Evolutionary conservation across 306 rosid genomes (phyloP).

Genomic region (Acacia confusa): DNA sequence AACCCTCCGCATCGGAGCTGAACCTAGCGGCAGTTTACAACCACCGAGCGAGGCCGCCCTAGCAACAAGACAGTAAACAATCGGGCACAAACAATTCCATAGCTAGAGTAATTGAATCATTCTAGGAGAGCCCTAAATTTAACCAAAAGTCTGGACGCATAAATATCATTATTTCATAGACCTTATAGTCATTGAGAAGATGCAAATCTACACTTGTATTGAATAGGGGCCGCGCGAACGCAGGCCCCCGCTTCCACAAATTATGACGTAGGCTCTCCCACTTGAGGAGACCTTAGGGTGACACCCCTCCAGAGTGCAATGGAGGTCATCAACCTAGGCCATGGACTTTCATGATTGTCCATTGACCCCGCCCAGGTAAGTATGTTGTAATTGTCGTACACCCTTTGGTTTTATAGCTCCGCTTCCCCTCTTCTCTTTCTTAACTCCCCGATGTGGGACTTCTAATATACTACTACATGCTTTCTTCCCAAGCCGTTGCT

Average conservation of each 20-base stretch:
- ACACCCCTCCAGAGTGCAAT: conserved; percentile 41
- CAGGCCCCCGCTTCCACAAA: conserved; percentile 36
- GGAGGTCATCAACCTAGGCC: conserved; percentile 53
- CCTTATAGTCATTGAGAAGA: too few relatives aligned
- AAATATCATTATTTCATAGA: too few relatives aligned
- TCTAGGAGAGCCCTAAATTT: too few relatives aligned
- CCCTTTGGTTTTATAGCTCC: background rate
- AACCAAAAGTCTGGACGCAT: too few relatives aligned
- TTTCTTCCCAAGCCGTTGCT: background rate
- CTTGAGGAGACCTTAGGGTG: conserved; percentile 24
- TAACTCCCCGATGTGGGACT: background rate
- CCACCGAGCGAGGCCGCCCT: too few relatives aligned
- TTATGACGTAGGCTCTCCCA: conserved; percentile 41
- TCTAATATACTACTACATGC: background rate
- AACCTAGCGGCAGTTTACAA: too few relatives aligned
- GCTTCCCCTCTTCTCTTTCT: background rate
- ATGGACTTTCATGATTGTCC: conserved; percentile 31
- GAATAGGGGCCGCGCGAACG: conserved; percentile 36
- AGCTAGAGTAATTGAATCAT: accelerated
- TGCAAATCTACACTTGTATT: too few relatives aligned
- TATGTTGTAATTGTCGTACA: background rate
- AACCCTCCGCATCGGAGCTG: too few relatives aligned
- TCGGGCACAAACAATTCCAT: too few relatives aligned
- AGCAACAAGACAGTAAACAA: too few relatives aligned
- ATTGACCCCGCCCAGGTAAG: conserved; percentile 56